Base-by-base conservation (phyloP, 495 filamentous ascomycete species). In the Penicillium argentinense region DNA sequence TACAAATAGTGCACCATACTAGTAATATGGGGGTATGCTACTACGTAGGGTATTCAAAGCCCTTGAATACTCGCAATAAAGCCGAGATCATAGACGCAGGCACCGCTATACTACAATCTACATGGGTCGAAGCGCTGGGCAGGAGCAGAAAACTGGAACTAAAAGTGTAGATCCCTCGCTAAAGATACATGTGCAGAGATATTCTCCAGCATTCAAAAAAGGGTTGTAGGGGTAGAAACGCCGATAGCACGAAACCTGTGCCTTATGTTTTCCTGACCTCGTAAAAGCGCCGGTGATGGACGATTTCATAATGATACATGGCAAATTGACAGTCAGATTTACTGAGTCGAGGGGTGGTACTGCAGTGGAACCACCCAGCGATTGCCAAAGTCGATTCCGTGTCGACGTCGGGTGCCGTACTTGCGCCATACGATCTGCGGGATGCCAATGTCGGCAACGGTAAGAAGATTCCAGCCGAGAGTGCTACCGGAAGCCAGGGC, bases 371-470 rank as follows among this genome's bases (percentile, higher is more conserved):
- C 75, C 41, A 95, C 84, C 92, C 92, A 97, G 41, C 81, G 76
- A 32, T 82, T 81, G 19, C 86, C 89, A 72, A 96, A 96, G 54
- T 89, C 88, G 24, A 96, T 82, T 0, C 89, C 89, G 49, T 85
- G 80, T 18, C 87, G 78, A 45, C 87, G 77, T 49, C 84, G 83
- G 3, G 86, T 87, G 4, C 87, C 89, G 27, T 89, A 89, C 59
- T 90, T 91, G 59, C 84, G 86, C 90, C 93, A 96, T 0, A 87
- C 87, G 7, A 84, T 76, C 53, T 85, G 82, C 2, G 81, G 80
- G 7, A 98, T 79, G 2, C 93, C 92, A 51, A 96, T 84, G 68
- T 98, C 93, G 4, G 83, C 90, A 12, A 97, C 78, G 45, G 77
- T 85, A 2, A 97, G n/a, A n/a, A n/a, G 63, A 39, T 83, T 82